These are phyloP conservation scores for carrot (Daucus carota) DNA, from an alignment of 129 eudicot genomes.

Conservation along the genomic window DNA sequence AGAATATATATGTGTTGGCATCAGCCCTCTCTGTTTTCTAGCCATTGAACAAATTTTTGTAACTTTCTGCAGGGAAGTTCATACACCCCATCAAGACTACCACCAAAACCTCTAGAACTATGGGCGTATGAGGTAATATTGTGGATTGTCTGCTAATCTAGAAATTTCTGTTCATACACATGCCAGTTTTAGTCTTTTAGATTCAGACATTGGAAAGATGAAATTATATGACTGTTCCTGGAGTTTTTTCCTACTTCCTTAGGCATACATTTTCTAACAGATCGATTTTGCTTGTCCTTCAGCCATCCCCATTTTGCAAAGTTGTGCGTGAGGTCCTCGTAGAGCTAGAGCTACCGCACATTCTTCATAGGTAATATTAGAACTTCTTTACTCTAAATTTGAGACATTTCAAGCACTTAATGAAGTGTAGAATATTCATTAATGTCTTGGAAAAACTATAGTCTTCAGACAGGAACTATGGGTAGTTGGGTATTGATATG, in stretches of 20 bases:
- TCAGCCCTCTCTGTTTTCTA: background rate
- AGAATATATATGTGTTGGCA: background rate
- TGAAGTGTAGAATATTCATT: background rate
- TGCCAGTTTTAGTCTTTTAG: background rate
- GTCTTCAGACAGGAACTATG: background rate
- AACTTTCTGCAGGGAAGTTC: conserved; percentile 28
- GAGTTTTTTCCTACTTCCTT: background rate
- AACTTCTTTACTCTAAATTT: background rate
- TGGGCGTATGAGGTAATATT: conserved; percentile 9
- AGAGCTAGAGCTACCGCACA: conserved; percentile 91
- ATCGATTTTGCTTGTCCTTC: background rate
- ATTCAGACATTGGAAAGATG: background rate
- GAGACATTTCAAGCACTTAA: background rate
- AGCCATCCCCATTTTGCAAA: conserved; percentile 96
- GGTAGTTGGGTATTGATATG: background rate
- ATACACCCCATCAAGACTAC: conserved; percentile 5
- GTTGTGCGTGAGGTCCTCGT: conserved; percentile 95
- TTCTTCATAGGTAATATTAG: conserved; percentile 65
- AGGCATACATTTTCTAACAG: background rate
- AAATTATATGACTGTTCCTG: conserved; percentile 10
- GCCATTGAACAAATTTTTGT: conserved; percentile 3
- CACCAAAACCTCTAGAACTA: conserved; percentile 10
- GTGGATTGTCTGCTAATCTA: background rate
- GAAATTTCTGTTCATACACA: background rate
- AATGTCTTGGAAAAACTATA: background rate